Evolutionary conservation across 257 asterid species (phyloP), one percentile per base, ranked within the genome.

Genomic region (Solanum chmielewskii): DNA sequence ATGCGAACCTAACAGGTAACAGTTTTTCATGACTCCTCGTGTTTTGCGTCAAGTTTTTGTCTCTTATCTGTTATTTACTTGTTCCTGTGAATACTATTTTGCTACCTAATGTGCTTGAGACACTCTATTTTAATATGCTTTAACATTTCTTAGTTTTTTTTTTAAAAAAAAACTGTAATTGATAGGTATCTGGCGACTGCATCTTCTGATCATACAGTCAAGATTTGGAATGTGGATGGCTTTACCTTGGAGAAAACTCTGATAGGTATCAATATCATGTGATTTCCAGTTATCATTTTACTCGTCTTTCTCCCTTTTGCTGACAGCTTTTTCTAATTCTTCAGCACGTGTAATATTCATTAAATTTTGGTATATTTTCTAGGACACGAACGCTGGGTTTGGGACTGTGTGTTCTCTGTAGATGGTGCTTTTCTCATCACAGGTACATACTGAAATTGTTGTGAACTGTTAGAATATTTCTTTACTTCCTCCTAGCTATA

Each of bases 341-440:
- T 86, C 37, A 25, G 52, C 39, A 60, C 35, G 29, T 77, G 45
- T 77, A 23, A 52, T 73, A 78, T 83, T 41, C 37, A 49, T 86
- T 80, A 85, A 69, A 76, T 25, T 41, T 81, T 81, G 35, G 33
- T 85, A 71, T 83, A 25, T 76, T 62, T 90, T 89, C 85, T 90
- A 97, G 99, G 99, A 87, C 99, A 97, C 90, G 95, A 93, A 76
- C 98, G 98, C 52, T 97, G 99, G 98, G 99, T 95, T 44, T 94
- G 99, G 98, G 99, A 94, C 92, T 97, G 99, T 86, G 98, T 97
- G 82, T 97, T 95, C 93, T 97, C 99, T 16, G 98, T 94, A 2
- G 99, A 95, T 85, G 99, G 99, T 87, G 98, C 98, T 87, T 97
- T 91, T 90, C 94, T 95, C 78, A 94, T 96, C 92, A 93, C 98